Evolutionary conservation across 169 alveolate species (phyloP).

Genomic region (Perkinsus marinus): DNA sequence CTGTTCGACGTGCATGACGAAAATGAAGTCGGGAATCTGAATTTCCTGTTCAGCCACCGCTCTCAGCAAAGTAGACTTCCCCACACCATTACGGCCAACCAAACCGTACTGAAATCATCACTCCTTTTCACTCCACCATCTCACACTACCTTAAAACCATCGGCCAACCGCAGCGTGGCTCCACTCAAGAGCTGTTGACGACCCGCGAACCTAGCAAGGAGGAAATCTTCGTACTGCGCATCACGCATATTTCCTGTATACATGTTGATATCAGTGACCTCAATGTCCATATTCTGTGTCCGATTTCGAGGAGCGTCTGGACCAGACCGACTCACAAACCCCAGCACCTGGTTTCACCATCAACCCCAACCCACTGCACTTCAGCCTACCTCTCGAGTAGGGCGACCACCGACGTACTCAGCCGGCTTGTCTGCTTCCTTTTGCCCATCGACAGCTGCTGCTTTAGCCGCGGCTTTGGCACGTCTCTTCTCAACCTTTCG

Average conservation of each 20-base stretch:
- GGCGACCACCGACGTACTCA: not conserved
- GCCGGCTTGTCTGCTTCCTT: not conserved
- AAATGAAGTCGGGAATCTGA: conserved; percentile 65
- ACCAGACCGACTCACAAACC: not conserved
- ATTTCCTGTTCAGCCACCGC: conserved; percentile 81
- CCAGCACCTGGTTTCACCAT: not conserved
- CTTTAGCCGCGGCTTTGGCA: not conserved
- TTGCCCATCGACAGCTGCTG: not conserved
- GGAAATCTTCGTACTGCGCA: too few relatives aligned
- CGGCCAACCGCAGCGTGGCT: not conserved
- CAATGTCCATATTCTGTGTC: not conserved
- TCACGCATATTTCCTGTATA: too few relatives aligned
- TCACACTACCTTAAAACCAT: not conserved
- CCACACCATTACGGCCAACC: conserved; percentile 91
- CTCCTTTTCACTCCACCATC: too few relatives aligned
- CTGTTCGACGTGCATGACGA: conserved; percentile 77
- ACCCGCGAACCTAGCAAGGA: not conserved
- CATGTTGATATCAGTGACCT: not conserved
- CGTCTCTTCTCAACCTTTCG: not conserved
- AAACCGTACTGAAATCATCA: conserved; percentile 67
- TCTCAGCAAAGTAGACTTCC: conserved; percentile 84
- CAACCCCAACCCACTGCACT: too few relatives aligned
- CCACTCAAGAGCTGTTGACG: not conserved
- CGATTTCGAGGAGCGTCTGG: not conserved
- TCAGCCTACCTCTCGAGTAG: not conserved